Base-by-base conservation (phyloP, 495 filamentous ascomycete genomes). In the Neohortaea acidophila region DNA sequence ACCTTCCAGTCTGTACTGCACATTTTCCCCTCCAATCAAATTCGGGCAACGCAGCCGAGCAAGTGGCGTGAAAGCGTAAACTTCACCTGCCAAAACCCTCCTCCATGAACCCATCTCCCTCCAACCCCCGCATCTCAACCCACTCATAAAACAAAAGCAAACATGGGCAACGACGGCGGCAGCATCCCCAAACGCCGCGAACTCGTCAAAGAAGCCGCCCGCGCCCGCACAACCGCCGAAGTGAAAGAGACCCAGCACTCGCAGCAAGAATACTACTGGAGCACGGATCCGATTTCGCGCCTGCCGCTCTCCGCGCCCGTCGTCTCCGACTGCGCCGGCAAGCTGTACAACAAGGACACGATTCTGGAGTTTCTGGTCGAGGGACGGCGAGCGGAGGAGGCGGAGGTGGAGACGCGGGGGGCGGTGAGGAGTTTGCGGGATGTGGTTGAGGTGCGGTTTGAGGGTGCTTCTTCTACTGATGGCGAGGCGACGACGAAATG, bases 141-240 rank as follows among this genome's bases (percentile, higher is more conserved):
- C 28, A 6, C 17, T 25, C 21, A 21, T 8, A 24, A n/a, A n/a
- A n/a, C n/a, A n/a, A n/a, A n/a, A n/a, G 33, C 21, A 41, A 56
- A 32, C 43, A 94, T 94, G 87, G 89, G 87, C 62, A 94, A 94
- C 59, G 87, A 96, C 54, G 87, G 89, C 49, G 87, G 81, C 41
- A 79, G 76, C 54, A 99, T 99, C 43, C 89, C 89, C 10, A 94
- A 77, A 33, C 83, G 89, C 21, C 80, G 89, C 37, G 89, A 99
- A 57, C 80, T 99, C 23, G 89, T 96, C 58, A 84, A 85, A 50
- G 75, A 81, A 57, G 82, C 85, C 23, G 81, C 84, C 20, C 77
- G 79, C 33, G 67, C 68, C 24, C 82, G 79, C 20, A 91, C 76
- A 24, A 77, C 83, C n/a, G 77, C 81, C 26, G 81, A 97, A 61